Base-by-base conservation (phyloP, 805 yeast genomes). In the Torulaspora delbrueckii region DNA sequence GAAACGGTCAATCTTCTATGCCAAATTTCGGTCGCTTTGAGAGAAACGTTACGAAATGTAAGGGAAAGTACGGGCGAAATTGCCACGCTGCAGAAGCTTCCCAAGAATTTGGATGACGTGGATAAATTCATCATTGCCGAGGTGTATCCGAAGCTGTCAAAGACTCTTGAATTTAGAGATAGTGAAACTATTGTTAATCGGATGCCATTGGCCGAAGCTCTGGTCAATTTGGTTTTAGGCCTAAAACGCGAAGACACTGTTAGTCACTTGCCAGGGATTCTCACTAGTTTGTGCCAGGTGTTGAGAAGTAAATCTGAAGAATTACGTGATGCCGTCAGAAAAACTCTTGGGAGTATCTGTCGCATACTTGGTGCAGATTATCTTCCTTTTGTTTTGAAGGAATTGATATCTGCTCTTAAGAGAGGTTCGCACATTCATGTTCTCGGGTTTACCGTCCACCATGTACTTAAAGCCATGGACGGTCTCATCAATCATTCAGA, bases 401-500 rank as follows among this genome's bases (percentile, higher is more conserved):
- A 93, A 60, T 73, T 93, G 57, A 81, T 77, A 52, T 67, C 83
- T 14, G 95, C 97, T 0, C 71, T 91, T 43, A 75, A 83, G 4
- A 74, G 95, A 59, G 99, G 99, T 22, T 86, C 96, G 10, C 98
- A 93, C 62, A 78, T 89, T 43, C 99, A 93, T 66, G 88, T 93
- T 47, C 76, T 93, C 56, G 88, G 96, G 58, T 93, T 72, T 67
- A 86, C 97, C 1, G 78, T 87, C 4, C 96, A 93, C 65, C 72
- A 81, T 40, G 67, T 91, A 31, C 66, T 93, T 43, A 76, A 77
- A 1, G 73, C 78, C 7, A 67, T 86, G 53, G 63, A 69, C 5
- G 71, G 65, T 4, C 32, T 30, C 1, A 64, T 86, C 35, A 47
- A 59, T 0, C 84, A 78, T 52, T 95, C 96, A 6, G 95, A 86